Evolutionary conservation across 2,329 filamentous ascomycete species (phyloP), one percentile per base, ranked within the genome.

Genomic region (Fusarium ramigenum): DNA sequence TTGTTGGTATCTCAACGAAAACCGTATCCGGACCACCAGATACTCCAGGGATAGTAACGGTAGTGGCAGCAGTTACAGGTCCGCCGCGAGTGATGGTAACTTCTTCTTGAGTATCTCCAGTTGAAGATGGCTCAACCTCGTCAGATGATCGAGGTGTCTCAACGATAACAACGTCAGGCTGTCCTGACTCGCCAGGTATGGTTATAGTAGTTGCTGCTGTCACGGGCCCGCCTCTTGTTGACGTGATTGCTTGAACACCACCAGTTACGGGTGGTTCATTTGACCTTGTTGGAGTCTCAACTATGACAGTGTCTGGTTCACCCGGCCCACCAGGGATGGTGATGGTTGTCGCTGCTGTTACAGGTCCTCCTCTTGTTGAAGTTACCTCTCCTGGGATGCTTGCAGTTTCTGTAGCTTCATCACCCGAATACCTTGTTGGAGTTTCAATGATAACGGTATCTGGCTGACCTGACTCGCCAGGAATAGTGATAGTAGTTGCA

Each of bases 11-110:
- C 10, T 66, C 44, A 16, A 68, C 7, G 3, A 49, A 49, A 7
- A 67, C 16, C 0, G 57, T 66, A 9, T 43, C 57, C 7, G 66
- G 49, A 7, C 47, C 36, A 2, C 67, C 56, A 4, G 66, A 66
- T 12, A 19, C 44, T 9, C 43, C 32, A 4, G 66, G 43, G 1
- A 61, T 44, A 25, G 59, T 61, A 10, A 69, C 28, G 1, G 66
- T 69, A 0, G 44, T 65, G 1, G n/a, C 25, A 10, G 34, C 52
- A 1, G 60, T 21, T 0, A 30, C 52, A 21, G 60, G 15, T 0
- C 52, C 60, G 14, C 60, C 60, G 1, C 54, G 42, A 10, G 60
- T 60, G 0, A 49, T 49, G 10, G 46, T 50, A 11, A 57, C 30
- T 6, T 57, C 32, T 21, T 16, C 37, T 25, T 15, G n/a, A 1